Conservation (phyloP, 441 rosid species). For the Isatis lusitanica region DNA sequence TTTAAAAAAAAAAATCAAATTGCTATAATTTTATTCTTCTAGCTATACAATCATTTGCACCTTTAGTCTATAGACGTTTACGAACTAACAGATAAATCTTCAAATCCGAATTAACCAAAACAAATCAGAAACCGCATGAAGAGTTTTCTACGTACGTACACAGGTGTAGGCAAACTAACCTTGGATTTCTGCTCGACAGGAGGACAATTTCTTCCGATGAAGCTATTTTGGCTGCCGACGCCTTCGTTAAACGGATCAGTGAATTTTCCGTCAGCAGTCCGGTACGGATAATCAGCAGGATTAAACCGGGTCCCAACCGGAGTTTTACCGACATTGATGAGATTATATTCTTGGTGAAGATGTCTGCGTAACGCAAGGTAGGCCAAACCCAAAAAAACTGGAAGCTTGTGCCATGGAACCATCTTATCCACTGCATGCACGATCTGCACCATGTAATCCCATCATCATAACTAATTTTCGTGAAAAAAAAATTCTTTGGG, state of each 20-base stretch:
- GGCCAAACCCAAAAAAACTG: conserved; percentile 49
- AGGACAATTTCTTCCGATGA: conserved; percentile 55
- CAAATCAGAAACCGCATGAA: neutral
- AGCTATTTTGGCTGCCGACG: conserved; percentile 52
- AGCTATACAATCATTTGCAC: too few relatives aligned
- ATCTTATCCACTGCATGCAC: conserved; percentile 53
- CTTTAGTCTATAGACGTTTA: neutral
- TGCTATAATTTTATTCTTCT: too few relatives aligned
- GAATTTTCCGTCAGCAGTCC: conserved; percentile 51
- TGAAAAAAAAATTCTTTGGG: neutral
- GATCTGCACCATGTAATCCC: conserved; percentile 23
- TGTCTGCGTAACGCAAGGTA: conserved; percentile 51
- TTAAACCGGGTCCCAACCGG: conserved; percentile 46
- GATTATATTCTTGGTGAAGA: conserved; percentile 54
- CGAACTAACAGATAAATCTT: neutral
- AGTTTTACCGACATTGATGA: conserved; percentile 53
- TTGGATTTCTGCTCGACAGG: conserved; percentile 42
- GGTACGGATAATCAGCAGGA: conserved; percentile 51
- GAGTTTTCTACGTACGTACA: too few relatives aligned
- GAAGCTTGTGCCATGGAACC: conserved; percentile 52
- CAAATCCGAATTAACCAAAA: too few relatives aligned
- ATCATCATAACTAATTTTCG: neutral
- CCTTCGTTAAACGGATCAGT: conserved; percentile 57
- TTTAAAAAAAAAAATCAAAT: too few relatives aligned
- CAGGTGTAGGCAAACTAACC: conserved; percentile 22